Percentiles rank a stretch among this genome's conserved stretches.
Evolutionary conservation across 140 eudicot genomes (phyloP).

Genomic region (Oenanthe javanica): DNA sequence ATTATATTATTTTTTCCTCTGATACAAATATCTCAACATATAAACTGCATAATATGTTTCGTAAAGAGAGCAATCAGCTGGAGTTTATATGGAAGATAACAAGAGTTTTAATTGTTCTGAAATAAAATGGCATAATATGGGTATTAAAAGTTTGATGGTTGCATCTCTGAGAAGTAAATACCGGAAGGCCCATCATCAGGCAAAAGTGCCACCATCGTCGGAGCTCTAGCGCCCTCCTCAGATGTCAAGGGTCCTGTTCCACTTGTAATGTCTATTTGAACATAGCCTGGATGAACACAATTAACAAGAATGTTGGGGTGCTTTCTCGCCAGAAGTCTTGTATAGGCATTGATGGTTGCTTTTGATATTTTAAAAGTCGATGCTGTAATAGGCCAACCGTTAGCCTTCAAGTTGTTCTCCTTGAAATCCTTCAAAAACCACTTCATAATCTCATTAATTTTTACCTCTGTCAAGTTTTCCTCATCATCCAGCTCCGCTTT

Average conservation of each 20-base stretch:
- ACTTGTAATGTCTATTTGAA: background rate
- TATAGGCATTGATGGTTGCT: slow-evolving; percentile 2
- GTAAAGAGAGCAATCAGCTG: too few relatives aligned
- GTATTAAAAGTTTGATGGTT: slow-evolving; percentile 13
- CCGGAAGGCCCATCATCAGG: slow-evolving; percentile 36
- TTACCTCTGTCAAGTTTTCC: slow-evolving; percentile 17
- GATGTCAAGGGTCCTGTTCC: background rate
- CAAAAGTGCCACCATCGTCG: slow-evolving; percentile 36
- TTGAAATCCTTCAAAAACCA: slow-evolving; percentile 25
- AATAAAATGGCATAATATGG: background rate
- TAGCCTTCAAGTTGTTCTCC: slow-evolving; percentile 17
- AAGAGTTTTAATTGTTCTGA: background rate
- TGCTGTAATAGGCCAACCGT: slow-evolving; percentile 5
- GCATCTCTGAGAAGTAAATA: slow-evolving; percentile 19
- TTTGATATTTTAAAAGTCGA: slow-evolving; percentile 7
- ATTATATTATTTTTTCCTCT: too few relatives aligned
- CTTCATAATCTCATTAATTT: slow-evolving; percentile 14
- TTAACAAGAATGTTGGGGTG: background rate
- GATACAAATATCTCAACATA: too few relatives aligned
- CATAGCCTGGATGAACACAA: slow-evolving; percentile 6
- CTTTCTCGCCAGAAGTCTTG: slow-evolving; percentile 1
- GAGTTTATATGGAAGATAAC: too few relatives aligned
- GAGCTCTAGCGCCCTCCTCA: slow-evolving; percentile 37
- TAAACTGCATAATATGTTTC: too few relatives aligned
- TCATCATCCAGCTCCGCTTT: slow-evolving; percentile 17